These are phyloP conservation scores for Ceratocystis huliohia DNA, from an alignment of 2,329 filamentous ascomycete genomes.

Conservation along the genomic window DNA sequence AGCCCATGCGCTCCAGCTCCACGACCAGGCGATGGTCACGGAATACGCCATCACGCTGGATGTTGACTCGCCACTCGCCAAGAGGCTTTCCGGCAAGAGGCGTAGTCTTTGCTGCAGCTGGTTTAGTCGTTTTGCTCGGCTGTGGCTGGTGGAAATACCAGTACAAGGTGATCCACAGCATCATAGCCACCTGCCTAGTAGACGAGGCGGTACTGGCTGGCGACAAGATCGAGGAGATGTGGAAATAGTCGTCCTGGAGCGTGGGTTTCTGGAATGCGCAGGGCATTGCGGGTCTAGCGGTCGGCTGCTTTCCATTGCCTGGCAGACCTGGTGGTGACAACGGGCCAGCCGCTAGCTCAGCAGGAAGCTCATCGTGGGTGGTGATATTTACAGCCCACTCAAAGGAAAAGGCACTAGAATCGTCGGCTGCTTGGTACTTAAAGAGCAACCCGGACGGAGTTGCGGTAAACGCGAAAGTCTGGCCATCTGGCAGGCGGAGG, in stretches of 20 bases:
- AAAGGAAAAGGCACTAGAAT: constrained; percentile 60
- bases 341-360: neutral
- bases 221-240: constrained; percentile 83
- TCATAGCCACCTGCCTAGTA: constrained; percentile 85
- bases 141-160: constrained; percentile 93
- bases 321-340: neutral
- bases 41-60: constrained; percentile 79
- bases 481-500: constrained; percentile 74
- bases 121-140: constrained; percentile 52
- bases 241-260: constrained; percentile 65
- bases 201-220: constrained; percentile 71
- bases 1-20: constrained; percentile 86
- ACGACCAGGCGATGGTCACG: constrained; percentile 70
- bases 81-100: constrained; percentile 58
- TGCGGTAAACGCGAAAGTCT: constrained; percentile 65
- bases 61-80: constrained; percentile 75
- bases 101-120: constrained; percentile 47
- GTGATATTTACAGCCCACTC: constrained; percentile 86
- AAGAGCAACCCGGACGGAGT: constrained; percentile 89
- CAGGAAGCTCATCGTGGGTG: constrained; percentile 40
- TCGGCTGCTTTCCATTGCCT: neutral
- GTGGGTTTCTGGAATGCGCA: constrained; percentile 55
- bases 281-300: constrained; percentile 8
- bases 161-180: constrained; percentile 86
- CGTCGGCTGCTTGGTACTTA: constrained; percentile 64